These are phyloP conservation scores for Asterophora lycoperdoides DNA, from an alignment of 768 basidiomycete species.

Conservation along the genomic window DNA sequence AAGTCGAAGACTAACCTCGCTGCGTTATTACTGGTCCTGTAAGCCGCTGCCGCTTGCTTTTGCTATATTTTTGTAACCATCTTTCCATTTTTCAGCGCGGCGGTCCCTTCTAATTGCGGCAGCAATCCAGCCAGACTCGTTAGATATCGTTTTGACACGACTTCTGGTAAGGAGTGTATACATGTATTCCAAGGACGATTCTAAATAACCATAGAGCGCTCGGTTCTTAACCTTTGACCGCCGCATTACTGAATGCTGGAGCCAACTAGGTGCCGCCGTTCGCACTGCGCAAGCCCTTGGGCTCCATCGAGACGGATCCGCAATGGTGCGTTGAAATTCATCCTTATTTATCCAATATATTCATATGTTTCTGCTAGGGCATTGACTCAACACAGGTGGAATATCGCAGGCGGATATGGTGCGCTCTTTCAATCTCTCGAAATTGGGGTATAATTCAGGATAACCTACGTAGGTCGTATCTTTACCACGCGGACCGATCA, in stretches of 20 bases:
- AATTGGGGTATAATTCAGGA: not conserved
- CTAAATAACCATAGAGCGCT: constrained; percentile 40
- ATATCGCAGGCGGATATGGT: constrained; percentile 90
- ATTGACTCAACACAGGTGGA: constrained; percentile 76
- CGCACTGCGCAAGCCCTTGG: constrained; percentile 92
- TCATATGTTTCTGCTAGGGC: constrained; percentile 37
- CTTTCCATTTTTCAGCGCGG: constrained; percentile 51
- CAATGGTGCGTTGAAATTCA: constrained; percentile 50
- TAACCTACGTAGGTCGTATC: constrained; percentile 59
- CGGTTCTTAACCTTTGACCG: constrained; percentile 68
- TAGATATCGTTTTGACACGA: constrained; percentile 91
- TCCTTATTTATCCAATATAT: constrained; percentile 4
- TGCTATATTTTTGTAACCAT: not conserved
- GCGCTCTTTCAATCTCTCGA: constrained; percentile 11
- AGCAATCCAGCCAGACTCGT: constrained; percentile 87
- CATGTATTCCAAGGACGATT: constrained; percentile 38
- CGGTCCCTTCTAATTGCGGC: constrained; percentile 86
- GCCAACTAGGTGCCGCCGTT: constrained; percentile 89
- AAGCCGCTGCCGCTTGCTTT: constrained; percentile 30
- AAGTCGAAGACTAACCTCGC: constrained; percentile 69
- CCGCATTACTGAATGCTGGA: constrained; percentile 94
- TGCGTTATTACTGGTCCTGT: constrained; percentile 97
- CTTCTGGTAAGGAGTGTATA: constrained; percentile 59
- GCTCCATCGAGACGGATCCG: constrained; percentile 83
- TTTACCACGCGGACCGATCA: constrained; percentile 92